Conservation (phyloP, 768 basidiomycete species). For the Rhizopogon vinicolor region DNA sequence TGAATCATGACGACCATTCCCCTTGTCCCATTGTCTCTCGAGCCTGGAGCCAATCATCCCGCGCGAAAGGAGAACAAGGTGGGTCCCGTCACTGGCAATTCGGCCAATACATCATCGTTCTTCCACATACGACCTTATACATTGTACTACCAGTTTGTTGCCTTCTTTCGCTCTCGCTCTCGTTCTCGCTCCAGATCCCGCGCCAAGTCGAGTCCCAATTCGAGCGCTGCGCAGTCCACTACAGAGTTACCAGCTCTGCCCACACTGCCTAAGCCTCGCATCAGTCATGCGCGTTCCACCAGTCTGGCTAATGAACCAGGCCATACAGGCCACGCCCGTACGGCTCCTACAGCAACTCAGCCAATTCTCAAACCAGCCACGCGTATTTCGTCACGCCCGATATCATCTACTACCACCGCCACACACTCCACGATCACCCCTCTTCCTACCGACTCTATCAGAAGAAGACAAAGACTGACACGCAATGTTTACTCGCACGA, state of each 20-base stretch:
- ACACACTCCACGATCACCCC: conserved; percentile 61
- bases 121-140: not conserved
- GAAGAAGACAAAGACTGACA: conserved; percentile 11
- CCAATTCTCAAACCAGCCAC: conserved; percentile 33
- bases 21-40: not conserved
- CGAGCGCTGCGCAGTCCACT: conserved; percentile 5
- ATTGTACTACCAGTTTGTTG: conserved; percentile 43
- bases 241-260: conserved; percentile 13
- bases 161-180: conserved; percentile 62
- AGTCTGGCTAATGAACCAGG: conserved; percentile 4
- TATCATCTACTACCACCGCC: conserved; percentile 61
- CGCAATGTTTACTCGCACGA: conserved; percentile 15
- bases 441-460: conserved; percentile 39
- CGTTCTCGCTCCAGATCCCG: conserved; percentile 35
- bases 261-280: conserved; percentile 2
- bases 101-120: not conserved
- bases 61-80: conserved; percentile 43
- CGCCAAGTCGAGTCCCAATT: conserved; percentile 1
- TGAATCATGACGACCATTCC: conserved; percentile 8
- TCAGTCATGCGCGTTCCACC: conserved; percentile 12
- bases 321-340: conserved; percentile 3
- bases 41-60: conserved; percentile 1
- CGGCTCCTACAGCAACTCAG: conserved; percentile 14
- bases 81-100: conserved; percentile 3
- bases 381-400: conserved; percentile 52